phyloP scores from a whole-genome alignment of 2,329 filamentous ascomycete genomes.

The Ceratocystis albifundus region DNA sequence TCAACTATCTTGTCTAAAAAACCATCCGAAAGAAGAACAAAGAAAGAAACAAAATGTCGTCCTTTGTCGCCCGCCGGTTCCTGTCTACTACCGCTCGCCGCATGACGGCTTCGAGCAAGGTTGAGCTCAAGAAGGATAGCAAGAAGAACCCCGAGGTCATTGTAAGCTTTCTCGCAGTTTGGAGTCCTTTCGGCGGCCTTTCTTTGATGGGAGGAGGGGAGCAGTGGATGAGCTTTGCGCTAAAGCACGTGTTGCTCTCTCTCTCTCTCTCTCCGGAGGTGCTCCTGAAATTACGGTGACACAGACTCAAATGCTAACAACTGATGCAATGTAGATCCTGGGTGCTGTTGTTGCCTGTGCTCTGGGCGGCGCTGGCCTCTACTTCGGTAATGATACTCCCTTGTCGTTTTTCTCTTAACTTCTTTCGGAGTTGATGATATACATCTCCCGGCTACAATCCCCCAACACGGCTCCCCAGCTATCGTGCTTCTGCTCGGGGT shows the following conservation, averaged over 20 bases:
- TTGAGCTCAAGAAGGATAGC: constrained; percentile 45
- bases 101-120: constrained; percentile 35
- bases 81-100: constrained; percentile 45
- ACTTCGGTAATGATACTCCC: constrained; percentile 51
- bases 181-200: not conserved
- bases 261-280: too few species aligned
- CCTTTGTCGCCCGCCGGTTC: constrained; percentile 42
- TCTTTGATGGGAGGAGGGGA: too few species aligned
- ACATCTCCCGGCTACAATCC: not conserved
- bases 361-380: constrained; percentile 80
- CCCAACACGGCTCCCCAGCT: not conserved
- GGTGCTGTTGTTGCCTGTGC: constrained; percentile 81
- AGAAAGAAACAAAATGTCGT: constrained; percentile 42
- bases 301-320: not conserved
- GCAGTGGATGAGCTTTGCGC: not conserved
- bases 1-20: not conserved
- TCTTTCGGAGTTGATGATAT: not conserved
- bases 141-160: constrained; percentile 42
- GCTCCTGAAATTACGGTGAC: not conserved
- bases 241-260: not conserved
- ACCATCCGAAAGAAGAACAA: constrained; percentile 23
- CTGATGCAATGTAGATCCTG: constrained; percentile 54
- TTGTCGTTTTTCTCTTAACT: not conserved
- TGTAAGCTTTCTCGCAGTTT: constrained; percentile 24
- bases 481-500: too few species aligned